phyloP scores from a whole-genome alignment of 2,329 filamentous ascomycete genomes.

The Dryadomyces quercivorus region DNA sequence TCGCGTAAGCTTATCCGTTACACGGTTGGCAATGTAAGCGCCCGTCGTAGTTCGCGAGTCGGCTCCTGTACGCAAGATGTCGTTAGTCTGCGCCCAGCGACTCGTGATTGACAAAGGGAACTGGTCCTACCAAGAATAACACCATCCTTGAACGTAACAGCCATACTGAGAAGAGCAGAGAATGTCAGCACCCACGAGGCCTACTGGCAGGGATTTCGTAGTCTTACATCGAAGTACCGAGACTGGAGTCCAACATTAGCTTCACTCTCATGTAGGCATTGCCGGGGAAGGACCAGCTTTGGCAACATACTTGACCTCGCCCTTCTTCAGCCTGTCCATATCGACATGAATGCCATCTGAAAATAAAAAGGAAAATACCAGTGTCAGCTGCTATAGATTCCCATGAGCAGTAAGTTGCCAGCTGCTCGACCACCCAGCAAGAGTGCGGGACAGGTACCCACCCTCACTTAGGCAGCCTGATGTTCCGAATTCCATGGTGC shows the following conservation, averaged over 20 bases:
- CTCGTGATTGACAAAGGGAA: too few relatives aligned
- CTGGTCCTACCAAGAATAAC: constrained; percentile 64
- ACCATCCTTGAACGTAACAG: constrained; percentile 96
- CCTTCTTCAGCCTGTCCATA: constrained; percentile 97
- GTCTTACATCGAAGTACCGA: constrained; percentile 91
- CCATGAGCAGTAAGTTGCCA: background rate
- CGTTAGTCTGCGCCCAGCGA: background rate
- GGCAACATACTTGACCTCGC: constrained; percentile 83
- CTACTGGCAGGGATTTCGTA: background rate
- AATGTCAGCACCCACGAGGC: background rate
- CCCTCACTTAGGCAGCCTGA: constrained; percentile 53
- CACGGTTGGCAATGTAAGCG: constrained; percentile 96
- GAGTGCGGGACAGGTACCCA: constrained; percentile 18
- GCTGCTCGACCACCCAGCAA: background rate
- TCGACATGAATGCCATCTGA: constrained; percentile 98
- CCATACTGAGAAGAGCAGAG: constrained; percentile 58
- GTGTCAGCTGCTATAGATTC: too few relatives aligned
- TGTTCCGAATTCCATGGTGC: constrained; percentile 51
- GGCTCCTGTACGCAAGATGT: constrained; percentile 45
- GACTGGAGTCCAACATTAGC: constrained; percentile 34
- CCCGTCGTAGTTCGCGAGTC: constrained; percentile 97
- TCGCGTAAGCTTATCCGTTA: constrained; percentile 97
- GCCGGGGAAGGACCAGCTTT: background rate
- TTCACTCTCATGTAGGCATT: background rate
- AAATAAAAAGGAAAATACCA: background rate